phyloP scores from a whole-genome alignment of 1,284 basidiomycete species.

The Uromyces viciae-fabae region DNA sequence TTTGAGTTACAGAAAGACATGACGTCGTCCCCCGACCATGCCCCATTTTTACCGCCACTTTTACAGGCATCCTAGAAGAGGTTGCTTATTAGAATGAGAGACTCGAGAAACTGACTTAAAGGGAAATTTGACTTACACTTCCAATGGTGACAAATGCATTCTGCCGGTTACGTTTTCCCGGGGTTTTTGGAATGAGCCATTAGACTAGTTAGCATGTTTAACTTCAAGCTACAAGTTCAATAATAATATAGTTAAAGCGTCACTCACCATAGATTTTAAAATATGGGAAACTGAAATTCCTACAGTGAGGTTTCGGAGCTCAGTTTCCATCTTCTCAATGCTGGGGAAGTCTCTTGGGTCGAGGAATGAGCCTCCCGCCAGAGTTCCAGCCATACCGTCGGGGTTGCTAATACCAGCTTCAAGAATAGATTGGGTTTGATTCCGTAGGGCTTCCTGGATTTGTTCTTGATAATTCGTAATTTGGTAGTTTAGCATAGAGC shows the following conservation, averaged over 20 bases:
- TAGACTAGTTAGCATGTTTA: no score
- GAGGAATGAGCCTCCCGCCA: constrained; percentile 14
- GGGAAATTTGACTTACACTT: constrained; percentile 14
- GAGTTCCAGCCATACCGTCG: constrained; percentile 9
- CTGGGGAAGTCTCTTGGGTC: constrained; percentile 2
- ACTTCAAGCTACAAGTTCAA: no score
- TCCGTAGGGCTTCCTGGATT: constrained; percentile 13
- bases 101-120: neutral
- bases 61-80: constrained; percentile 28
- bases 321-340: constrained; percentile 18
- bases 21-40: constrained; percentile 21
- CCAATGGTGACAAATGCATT: constrained; percentile 40
- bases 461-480: constrained; percentile 16
- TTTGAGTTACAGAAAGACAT: constrained; percentile 36
- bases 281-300: constrained; percentile 16
- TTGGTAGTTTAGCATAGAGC: constrained; percentile 13
- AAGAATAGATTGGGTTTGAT: constrained; percentile 3
- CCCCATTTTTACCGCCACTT: constrained; percentile 21
- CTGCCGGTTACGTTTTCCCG: no score
- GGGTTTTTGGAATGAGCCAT: neutral
- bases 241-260: neutral
- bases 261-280: constrained; percentile 32
- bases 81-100: neutral
- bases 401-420: constrained; percentile 17
- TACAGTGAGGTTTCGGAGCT: constrained; percentile 12